phyloP scores from a whole-genome alignment of 2,329 filamentous ascomycete genomes.

The Trichoderma asperellum region DNA sequence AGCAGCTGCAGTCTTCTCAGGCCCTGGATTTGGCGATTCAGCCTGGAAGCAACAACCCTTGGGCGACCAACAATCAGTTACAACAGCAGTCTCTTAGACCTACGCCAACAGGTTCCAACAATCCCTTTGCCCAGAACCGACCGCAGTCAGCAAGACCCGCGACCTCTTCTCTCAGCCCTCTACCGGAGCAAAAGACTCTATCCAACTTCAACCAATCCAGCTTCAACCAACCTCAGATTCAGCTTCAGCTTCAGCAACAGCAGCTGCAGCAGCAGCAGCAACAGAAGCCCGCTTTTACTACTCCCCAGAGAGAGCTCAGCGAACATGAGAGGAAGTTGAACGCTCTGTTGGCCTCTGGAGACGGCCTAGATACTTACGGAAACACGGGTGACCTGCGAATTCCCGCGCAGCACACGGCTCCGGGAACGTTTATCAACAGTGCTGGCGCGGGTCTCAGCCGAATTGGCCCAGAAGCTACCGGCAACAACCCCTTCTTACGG shows the following conservation, averaged over 20 bases:
- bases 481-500: slow-evolving; percentile 87
- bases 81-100: slow-evolving; percentile 66
- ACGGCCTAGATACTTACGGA: slow-evolving; percentile 95
- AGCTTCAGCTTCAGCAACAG: slow-evolving; percentile 43
- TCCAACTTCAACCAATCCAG: slow-evolving; percentile 60
- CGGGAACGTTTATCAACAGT: slow-evolving; percentile 95
- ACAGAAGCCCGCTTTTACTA: slow-evolving; percentile 37
- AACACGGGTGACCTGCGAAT: slow-evolving; percentile 97
- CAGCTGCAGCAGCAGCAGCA: slow-evolving; percentile 47
- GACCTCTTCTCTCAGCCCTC: slow-evolving; percentile 69
- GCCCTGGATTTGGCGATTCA: slow-evolving; percentile 66
- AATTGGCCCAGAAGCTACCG: slow-evolving; percentile 71
- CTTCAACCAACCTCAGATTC: slow-evolving; percentile 59
- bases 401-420: slow-evolving; percentile 93
- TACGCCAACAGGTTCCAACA: slow-evolving; percentile 93
- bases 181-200: slow-evolving; percentile 84
- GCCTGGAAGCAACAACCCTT: slow-evolving; percentile 91
- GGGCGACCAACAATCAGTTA: slow-evolving; percentile 68
- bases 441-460: slow-evolving; percentile 78
- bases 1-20: slow-evolving; percentile 40
- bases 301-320: slow-evolving; percentile 59
- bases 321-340: slow-evolving; percentile 79
- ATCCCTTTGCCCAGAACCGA: slow-evolving; percentile 83
- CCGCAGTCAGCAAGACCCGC: slow-evolving; percentile 58
- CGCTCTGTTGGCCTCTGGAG: slow-evolving; percentile 79